Conservation (phyloP, 1,139 yeast genomes). For the Candida frijolesensis region DNA sequence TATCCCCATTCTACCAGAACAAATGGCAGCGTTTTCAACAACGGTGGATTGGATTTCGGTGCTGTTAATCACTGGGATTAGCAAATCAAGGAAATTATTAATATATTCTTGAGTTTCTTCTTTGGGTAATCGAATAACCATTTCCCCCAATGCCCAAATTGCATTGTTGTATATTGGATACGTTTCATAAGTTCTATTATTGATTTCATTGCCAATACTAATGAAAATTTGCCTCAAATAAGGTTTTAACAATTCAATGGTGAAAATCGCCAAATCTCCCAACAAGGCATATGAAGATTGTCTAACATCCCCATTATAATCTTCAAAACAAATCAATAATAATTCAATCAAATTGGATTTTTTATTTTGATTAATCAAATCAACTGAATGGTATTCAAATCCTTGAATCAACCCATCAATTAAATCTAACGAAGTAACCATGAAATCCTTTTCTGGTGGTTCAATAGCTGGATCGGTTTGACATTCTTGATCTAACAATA, state of each 20-base stretch:
- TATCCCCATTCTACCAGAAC: constrained; percentile 86
- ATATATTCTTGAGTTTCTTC: constrained; percentile 62
- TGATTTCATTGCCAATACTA: constrained; percentile 68
- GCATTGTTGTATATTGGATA: constrained; percentile 83
- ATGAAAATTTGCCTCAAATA: constrained; percentile 60
- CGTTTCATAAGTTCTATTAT: constrained; percentile 50
- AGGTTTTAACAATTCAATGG: constrained; percentile 61
- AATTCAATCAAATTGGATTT: constrained; percentile 58
- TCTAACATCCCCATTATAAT: constrained; percentile 80
- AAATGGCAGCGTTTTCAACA: constrained; percentile 87
- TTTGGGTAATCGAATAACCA: constrained; percentile 59
- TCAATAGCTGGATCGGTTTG: constrained; percentile 68
- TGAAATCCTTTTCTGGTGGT: constrained; percentile 87
- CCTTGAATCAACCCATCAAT: constrained; percentile 94
- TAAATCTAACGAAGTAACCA: constrained; percentile 85
- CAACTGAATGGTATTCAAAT: constrained; percentile 62
- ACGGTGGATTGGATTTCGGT: constrained; percentile 64
- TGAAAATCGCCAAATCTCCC: constrained; percentile 79
- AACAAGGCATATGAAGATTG: constrained; percentile 89
- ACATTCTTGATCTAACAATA: constrained; percentile 66
- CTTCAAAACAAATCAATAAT: constrained; percentile 72
- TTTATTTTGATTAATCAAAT: constrained; percentile 48
- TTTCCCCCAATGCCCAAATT: constrained; percentile 91
- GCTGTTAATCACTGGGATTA: constrained; percentile 66
- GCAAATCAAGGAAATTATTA: constrained; percentile 57